phyloP scores from a whole-genome alignment of 257 asterid species.

The Leptodermis oblonga region DNA sequence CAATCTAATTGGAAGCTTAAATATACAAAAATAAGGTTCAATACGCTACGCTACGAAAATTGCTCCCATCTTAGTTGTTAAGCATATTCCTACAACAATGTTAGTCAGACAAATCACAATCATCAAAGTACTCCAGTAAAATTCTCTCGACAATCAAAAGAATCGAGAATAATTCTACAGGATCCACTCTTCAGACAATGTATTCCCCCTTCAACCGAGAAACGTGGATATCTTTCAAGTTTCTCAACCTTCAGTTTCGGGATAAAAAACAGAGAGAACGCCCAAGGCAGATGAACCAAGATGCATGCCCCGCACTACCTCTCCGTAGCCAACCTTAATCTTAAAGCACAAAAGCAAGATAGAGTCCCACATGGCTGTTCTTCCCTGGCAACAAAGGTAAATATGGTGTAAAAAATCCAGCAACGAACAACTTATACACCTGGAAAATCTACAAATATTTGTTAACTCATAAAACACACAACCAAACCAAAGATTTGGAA shows the following conservation, averaged over 20 bases:
- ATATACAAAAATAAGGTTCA: no score
- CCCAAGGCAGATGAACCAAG: conserved; percentile 82
- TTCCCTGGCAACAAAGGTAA: conserved; percentile 54
- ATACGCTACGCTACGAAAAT: background rate
- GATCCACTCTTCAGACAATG: conserved; percentile 4
- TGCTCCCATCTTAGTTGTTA: conserved; percentile 4
- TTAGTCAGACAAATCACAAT: background rate
- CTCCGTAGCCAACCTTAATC: conserved; percentile 66
- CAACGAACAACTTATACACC: background rate
- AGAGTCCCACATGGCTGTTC: conserved; percentile 95
- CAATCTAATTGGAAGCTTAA: no score
- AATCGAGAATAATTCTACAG: background rate
- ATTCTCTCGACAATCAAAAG: background rate
- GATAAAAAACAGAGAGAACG: conserved; percentile 72
- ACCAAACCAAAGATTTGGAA: background rate
- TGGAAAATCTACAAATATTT: background rate
- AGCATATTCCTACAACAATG: conserved; percentile 3
- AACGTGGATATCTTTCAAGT: background rate
- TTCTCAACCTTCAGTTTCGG: conserved; percentile 45
- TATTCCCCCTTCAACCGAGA: background rate
- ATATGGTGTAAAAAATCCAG: conserved; percentile 2
- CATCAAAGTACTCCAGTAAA: background rate
- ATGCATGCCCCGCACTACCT: conserved; percentile 86
- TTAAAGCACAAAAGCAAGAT: conserved; percentile 68
- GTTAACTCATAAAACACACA: background rate